These are phyloP conservation scores for Anastatica hierochuntica DNA, from an alignment of 345 rosid species.

Conservation along the genomic window DNA sequence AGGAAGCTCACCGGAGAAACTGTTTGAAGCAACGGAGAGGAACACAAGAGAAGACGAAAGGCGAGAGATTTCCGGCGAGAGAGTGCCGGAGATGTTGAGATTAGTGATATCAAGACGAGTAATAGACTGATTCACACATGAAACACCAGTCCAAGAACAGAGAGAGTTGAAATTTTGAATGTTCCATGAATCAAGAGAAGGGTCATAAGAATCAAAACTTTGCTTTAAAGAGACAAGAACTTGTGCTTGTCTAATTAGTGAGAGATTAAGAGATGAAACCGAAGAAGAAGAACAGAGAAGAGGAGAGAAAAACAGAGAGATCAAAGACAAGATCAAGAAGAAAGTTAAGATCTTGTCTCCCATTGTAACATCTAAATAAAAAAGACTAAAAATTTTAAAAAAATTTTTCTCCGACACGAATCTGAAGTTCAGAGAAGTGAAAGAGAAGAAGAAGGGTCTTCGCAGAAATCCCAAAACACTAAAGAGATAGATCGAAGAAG, in stretches of 20 bases:
- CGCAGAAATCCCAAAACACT: conserved; percentile 16
- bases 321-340: conserved; percentile 25
- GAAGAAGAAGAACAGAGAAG: conserved; percentile 20
- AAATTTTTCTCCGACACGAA: conserved; percentile 14
- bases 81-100: conserved; percentile 46
- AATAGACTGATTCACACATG: conserved; percentile 37
- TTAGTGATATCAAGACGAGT: conserved; percentile 44
- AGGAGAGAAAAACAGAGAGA: conserved; percentile 29
- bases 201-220: conserved; percentile 34
- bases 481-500: conserved; percentile 17
- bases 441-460: conserved; percentile 16
- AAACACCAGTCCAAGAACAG: conserved; percentile 48
- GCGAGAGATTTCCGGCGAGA: conserved; percentile 40
- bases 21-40: conserved; percentile 42
- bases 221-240: conserved; percentile 44
- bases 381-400: background rate
- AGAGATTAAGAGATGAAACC: conserved; percentile 26
- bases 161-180: conserved; percentile 35
- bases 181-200: conserved; percentile 45
- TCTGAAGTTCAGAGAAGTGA: conserved; percentile 17
- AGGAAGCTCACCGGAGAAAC: conserved; percentile 45
- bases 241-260: conserved; percentile 45
- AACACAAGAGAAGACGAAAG: conserved; percentile 29
- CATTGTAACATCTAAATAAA: conserved; percentile 26
- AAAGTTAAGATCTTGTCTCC: conserved; percentile 27